Evolutionary conservation across 768 basidiomycete species (phyloP).

Genomic region (Cubamyces lactineus): DNA sequence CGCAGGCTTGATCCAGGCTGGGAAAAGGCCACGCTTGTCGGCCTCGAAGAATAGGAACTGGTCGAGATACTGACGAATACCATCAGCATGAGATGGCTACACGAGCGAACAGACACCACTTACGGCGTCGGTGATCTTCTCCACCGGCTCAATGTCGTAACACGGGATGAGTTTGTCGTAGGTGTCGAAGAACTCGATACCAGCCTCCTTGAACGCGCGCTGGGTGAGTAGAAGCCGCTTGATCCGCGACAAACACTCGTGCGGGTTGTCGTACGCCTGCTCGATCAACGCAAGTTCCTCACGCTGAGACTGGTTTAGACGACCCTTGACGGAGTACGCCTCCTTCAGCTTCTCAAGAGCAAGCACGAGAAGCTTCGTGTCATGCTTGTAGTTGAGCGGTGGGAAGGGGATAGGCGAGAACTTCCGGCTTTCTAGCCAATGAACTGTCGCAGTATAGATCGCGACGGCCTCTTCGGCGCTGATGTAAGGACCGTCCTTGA

Average conservation of each 20-base stretch:
- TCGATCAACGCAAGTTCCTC: slow-evolving; percentile 98
- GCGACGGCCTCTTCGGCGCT: slow-evolving; percentile 99
- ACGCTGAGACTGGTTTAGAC: slow-evolving; percentile 96
- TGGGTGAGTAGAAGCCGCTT: slow-evolving; percentile 96
- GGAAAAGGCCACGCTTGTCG: slow-evolving; percentile 97
- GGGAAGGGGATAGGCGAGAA: slow-evolving; percentile 99
- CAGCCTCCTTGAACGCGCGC: slow-evolving; percentile 97
- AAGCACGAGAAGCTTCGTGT: slow-evolving; percentile 95
- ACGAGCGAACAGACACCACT: slow-evolving; percentile 34
- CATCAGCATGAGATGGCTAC: slow-evolving; percentile 11
- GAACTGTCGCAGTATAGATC: slow-evolving; percentile 97
- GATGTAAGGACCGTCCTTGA: slow-evolving; percentile 99
- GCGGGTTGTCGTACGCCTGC: slow-evolving; percentile 99
- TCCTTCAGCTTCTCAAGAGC: slow-evolving; percentile 99
- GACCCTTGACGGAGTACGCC: slow-evolving; percentile 96
- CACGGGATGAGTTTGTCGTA: slow-evolving; percentile 99
- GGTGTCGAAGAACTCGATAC: slow-evolving; percentile 96
- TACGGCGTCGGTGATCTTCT: slow-evolving; percentile 99
- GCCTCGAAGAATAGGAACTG: slow-evolving; percentile 99
- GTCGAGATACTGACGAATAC: slow-evolving; percentile 73
- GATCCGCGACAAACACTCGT: slow-evolving; percentile 98
- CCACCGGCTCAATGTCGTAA: slow-evolving; percentile 98
- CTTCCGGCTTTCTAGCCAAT: slow-evolving; percentile 98
- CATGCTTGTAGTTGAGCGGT: slow-evolving; percentile 98
- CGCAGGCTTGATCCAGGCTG: slow-evolving; percentile 98